phyloP scores from a whole-genome alignment of 1,284 basidiomycete genomes.

The Albatrellus sp. region DNA sequence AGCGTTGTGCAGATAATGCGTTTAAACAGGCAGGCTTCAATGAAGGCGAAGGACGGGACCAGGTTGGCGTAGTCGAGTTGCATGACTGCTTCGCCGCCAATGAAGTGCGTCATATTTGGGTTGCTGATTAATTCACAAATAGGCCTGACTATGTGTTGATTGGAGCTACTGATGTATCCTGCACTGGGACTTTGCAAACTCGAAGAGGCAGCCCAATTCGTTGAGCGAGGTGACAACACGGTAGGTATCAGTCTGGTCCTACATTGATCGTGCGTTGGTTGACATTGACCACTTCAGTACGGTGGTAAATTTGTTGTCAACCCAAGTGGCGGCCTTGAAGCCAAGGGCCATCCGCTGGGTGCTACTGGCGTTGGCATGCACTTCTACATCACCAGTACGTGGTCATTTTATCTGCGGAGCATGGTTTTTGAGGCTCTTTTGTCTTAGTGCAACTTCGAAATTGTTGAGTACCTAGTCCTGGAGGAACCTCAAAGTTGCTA shows the following conservation, averaged over 20 bases:
- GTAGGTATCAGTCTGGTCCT: constrained; percentile 20
- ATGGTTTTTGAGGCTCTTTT: constrained; percentile 1
- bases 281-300: constrained; percentile 31
- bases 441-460: constrained; percentile 58
- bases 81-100: constrained; percentile 81
- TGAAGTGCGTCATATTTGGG: constrained; percentile 32
- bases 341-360: constrained; percentile 78
- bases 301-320: constrained; percentile 85
- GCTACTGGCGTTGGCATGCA: constrained; percentile 84
- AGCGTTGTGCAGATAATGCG: constrained; percentile 55
- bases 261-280: background rate
- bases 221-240: constrained; percentile 75
- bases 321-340: constrained; percentile 77
- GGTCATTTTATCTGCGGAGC: background rate
- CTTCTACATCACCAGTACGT: constrained; percentile 72
- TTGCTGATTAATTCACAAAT: background rate
- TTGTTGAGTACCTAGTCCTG: constrained; percentile 29
- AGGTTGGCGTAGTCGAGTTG: constrained; percentile 76
- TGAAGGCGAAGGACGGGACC: constrained; percentile 51
- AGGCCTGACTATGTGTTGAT: background rate
- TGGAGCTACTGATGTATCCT: constrained; percentile 72
- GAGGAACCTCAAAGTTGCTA: constrained; percentile 1
- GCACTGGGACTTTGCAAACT: constrained; percentile 64
- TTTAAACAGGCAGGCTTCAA: constrained; percentile 64
- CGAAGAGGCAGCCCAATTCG: constrained; percentile 65